Conservation (phyloP, 106 monocot genomes). For the Acorus gramineus region DNA sequence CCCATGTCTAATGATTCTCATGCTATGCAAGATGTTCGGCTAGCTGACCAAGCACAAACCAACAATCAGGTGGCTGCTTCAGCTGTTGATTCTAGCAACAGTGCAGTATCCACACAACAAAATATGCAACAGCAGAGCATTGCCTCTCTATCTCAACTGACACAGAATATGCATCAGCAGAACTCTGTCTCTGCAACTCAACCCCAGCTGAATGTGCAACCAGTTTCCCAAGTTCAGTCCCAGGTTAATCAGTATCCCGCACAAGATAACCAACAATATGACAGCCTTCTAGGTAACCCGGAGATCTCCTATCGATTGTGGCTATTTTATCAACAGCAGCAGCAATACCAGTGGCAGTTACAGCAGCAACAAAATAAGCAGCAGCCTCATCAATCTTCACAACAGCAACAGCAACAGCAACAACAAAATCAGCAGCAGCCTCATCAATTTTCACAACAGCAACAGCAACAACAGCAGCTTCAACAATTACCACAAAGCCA, state of each 20-base stretch:
- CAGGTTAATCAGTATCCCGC: slow-evolving; percentile 21
- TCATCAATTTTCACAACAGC: not conserved
- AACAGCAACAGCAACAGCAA: slow-evolving; percentile 7
- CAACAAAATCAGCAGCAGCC: slow-evolving; percentile 15
- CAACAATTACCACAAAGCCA: slow-evolving; percentile 21
- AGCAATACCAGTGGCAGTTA: slow-evolving; percentile 45
- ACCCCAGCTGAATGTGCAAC: slow-evolving; percentile 16
- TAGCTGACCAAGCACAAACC: slow-evolving; percentile 26
- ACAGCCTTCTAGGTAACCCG: slow-evolving; percentile 30
- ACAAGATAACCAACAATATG: slow-evolving; percentile 31
- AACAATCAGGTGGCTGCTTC: slow-evolving; percentile 26
- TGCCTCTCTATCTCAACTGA: too few relatives aligned
- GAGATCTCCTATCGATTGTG: slow-evolving; percentile 35
- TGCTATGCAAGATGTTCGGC: not conserved
- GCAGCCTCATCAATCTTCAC: slow-evolving; percentile 20
- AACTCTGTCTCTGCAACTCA: slow-evolving; percentile 16
- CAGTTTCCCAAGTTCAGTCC: slow-evolving; percentile 23
- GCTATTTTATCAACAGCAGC: slow-evolving; percentile 68
- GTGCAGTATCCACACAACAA: too few relatives aligned
- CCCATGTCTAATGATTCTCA: slow-evolving; percentile 3
- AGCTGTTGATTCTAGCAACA: slow-evolving; percentile 9
- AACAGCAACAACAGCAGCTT: not conserved
- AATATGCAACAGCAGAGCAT: too few relatives aligned
- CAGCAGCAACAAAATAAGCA: slow-evolving; percentile 17
- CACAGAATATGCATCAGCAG: slow-evolving; percentile 29